Conservation (phyloP, 208 protist species). For the Endotrypanum monterogeii region DNA sequence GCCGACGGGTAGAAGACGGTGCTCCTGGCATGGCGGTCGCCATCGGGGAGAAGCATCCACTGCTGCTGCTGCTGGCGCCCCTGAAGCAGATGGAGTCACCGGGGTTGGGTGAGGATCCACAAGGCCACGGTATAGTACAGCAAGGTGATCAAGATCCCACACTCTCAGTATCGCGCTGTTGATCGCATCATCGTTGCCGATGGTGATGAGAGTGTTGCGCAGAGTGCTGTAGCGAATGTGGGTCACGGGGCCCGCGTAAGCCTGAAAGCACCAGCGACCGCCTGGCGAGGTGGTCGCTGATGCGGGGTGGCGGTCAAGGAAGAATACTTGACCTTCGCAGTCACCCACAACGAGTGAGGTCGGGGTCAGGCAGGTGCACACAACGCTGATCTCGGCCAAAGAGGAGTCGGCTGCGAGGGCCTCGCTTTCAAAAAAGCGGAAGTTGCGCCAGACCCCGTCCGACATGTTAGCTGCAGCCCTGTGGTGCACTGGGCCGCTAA, state of each 20-base stretch:
- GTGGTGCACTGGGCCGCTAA: background rate
- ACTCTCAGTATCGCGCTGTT: constrained; percentile 62
- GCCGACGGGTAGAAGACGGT: constrained; percentile 40
- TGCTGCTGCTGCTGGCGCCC: background rate
- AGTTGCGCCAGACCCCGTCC: constrained; percentile 34
- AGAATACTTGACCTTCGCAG: constrained; percentile 70
- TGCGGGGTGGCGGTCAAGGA: constrained; percentile 59
- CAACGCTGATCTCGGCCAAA: constrained; percentile 52
- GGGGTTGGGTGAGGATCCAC: background rate
- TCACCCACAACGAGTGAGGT: constrained; percentile 85
- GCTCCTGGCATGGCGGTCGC: constrained; percentile 45
- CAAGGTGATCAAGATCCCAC: constrained; percentile 50
- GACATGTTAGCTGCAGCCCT: constrained; percentile 2
- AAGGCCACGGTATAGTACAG: constrained; percentile 25
- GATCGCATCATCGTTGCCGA: constrained; percentile 76
- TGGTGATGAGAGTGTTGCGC: constrained; percentile 66
- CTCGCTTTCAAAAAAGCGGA: constrained; percentile 74
- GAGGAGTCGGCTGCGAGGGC: constrained; percentile 26
- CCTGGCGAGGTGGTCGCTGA: background rate
- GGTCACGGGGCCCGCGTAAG: constrained; percentile 75
- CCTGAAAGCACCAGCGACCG: constrained; percentile 58
- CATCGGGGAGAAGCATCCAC: constrained; percentile 18
- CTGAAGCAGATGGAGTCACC: background rate
- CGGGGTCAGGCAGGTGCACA: constrained; percentile 74
- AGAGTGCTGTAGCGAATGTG: constrained; percentile 56